phyloP scores from a whole-genome alignment of 2,329 filamentous ascomycete genomes.

The Talaromyces albobiverticillius region DNA sequence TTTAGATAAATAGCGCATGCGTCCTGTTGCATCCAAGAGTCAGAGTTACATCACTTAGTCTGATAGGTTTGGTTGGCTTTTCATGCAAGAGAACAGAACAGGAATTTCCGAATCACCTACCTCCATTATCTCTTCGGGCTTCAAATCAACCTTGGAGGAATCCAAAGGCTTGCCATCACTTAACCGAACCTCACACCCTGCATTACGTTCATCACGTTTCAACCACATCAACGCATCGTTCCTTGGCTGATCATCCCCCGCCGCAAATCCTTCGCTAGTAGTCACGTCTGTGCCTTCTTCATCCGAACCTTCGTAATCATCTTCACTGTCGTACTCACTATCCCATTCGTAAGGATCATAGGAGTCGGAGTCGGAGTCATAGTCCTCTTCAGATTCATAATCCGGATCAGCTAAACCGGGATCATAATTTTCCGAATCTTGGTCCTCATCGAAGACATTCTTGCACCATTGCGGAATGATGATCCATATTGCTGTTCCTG shows the following conservation, averaged over 20 bases:
- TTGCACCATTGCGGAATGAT: background rate
- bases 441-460: background rate
- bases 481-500: constrained; percentile 4
- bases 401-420: constrained; percentile 6
- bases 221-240: background rate
- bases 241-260: background rate
- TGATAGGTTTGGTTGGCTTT: too few relatives aligned
- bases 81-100: too few relatives aligned
- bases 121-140: background rate
- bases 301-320: background rate
- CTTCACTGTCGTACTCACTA: constrained; percentile 13
- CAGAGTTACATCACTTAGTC: background rate
- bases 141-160: background rate
- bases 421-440: constrained; percentile 12
- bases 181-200: background rate
- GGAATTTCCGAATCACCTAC: too few relatives aligned
- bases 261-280: background rate
- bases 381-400: background rate
- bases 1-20: background rate
- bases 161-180: background rate
- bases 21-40: background rate
- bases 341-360: constrained; percentile 10
- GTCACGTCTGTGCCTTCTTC: background rate
- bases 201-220: background rate
- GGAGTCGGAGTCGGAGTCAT: constrained; percentile 6